These are phyloP conservation scores for Phytophthora pseudosyringae DNA, from an alignment of 352 stramenopile genomes.

Conservation along the genomic window DNA sequence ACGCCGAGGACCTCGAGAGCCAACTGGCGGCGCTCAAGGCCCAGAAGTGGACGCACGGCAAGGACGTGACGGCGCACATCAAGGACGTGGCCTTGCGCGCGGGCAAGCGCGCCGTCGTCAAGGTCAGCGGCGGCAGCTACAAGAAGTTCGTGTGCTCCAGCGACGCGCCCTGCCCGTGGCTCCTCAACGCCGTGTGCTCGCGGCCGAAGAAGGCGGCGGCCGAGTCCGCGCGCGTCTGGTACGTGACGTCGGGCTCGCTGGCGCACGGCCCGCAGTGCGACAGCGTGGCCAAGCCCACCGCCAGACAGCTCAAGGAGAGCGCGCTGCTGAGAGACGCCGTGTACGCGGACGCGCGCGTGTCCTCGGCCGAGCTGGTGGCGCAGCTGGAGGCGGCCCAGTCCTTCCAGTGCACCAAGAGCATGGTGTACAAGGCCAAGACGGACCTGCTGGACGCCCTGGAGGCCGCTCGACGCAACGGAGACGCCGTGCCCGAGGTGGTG, in stretches of 20 bases:
- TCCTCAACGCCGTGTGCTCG: conserved; percentile 57
- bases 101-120: conserved; percentile 54
- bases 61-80: conserved; percentile 52
- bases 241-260: conserved; percentile 58
- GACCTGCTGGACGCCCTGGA: conserved; percentile 54
- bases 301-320: conserved; percentile 51
- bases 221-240: conserved; percentile 42
- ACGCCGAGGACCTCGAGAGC: conserved; percentile 5
- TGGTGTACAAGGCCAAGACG: conserved; percentile 66
- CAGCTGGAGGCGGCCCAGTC: conserved; percentile 37
- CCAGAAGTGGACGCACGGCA: conserved; percentile 44
- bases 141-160: conserved; percentile 66
- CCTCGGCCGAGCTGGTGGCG: conserved; percentile 45
- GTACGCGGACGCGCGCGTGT: conserved; percentile 47
- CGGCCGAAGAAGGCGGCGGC: conserved; percentile 32
- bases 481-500: conserved; percentile 9
- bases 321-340: conserved; percentile 49
- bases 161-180: conserved; percentile 43
- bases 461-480: conserved; percentile 18
- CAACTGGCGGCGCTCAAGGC: conserved; percentile 42
- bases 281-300: conserved; percentile 49
- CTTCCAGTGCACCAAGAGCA: conserved; percentile 56
- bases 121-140: conserved; percentile 60
- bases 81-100: conserved; percentile 56
- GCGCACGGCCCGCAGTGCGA: conserved; percentile 43